A percentile compares a stretch with the other conserved stretches of the same genome.
Evolutionary conservation across 2,329 filamentous ascomycete genomes (phyloP).

Genomic region (Trichoderma breve): DNA sequence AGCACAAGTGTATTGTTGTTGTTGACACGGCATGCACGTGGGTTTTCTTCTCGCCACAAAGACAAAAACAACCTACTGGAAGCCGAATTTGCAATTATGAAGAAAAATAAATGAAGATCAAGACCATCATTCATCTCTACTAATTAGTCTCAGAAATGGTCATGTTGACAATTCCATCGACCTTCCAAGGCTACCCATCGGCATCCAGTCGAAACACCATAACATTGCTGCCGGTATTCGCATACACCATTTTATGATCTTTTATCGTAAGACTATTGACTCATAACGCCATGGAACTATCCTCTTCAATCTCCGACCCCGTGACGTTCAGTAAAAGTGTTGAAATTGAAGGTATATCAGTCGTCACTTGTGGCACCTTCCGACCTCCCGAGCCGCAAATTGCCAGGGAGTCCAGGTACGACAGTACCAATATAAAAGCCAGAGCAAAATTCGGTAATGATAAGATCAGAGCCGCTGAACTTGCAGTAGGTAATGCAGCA

Average conservation of each 20-base stretch:
- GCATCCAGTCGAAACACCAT: constrained; percentile 21
- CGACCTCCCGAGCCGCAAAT: constrained; percentile 24
- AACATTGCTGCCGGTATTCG: constrained; percentile 22
- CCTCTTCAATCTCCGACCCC: constrained; percentile 21
- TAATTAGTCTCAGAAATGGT: not conserved
- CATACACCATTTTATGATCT: constrained; percentile 24
- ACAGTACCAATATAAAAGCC: constrained; percentile 22
- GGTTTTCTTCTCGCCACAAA: not conserved
- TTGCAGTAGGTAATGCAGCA: not conserved
- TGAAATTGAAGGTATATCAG: constrained; percentile 22
- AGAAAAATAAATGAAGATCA: not conserved
- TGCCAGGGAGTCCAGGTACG: constrained; percentile 22
- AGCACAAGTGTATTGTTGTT: not conserved
- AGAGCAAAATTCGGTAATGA: constrained; percentile 22
- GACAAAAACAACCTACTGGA: not conserved
- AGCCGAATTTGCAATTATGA: not conserved
- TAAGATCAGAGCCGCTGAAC: not conserved
- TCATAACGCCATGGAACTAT: constrained; percentile 15
- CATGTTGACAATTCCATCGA: constrained; percentile 16
- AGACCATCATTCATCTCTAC: not conserved
- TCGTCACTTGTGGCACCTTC: constrained; percentile 19
- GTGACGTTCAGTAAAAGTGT: constrained; percentile 9
- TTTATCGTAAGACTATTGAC: constrained; percentile 21
- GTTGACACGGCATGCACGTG: not conserved
- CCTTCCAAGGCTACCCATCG: constrained; percentile 18